These are phyloP conservation scores for Plectosphaerella cucumerina DNA, from an alignment of 2,329 filamentous ascomycete genomes.

Conservation along the genomic window DNA sequence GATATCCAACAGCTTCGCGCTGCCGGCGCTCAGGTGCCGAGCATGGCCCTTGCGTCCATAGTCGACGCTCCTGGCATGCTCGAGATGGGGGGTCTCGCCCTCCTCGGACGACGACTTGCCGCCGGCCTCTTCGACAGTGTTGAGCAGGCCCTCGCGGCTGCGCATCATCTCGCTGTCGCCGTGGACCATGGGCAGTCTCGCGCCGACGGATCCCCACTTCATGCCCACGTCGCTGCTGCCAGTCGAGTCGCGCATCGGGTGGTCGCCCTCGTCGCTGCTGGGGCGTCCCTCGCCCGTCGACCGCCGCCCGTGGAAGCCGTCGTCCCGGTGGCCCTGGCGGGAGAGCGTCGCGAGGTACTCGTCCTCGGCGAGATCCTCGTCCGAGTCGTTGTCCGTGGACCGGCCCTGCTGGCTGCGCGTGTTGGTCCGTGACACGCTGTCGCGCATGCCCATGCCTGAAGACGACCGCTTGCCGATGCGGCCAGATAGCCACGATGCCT, in stretches of 20 bases:
- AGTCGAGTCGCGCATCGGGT: constrained; percentile 9
- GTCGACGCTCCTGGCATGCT: constrained; percentile 69
- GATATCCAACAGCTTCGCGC: constrained; percentile 69
- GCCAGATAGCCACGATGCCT: constrained; percentile 93
- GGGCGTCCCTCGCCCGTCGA: constrained; percentile 47
- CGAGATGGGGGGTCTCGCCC: constrained; percentile 35
- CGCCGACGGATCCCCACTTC: constrained; percentile 48
- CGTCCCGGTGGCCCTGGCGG: constrained; percentile 12
- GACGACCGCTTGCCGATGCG: constrained; percentile 49
- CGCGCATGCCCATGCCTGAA: constrained; percentile 42
- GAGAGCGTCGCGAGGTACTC: constrained; percentile 58
- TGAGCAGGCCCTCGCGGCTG: constrained; percentile 49
- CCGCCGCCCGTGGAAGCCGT: constrained; percentile 25
- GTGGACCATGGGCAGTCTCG: constrained; percentile 55
- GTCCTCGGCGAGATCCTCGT: constrained; percentile 69
- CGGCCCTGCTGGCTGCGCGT: constrained; percentile 11
- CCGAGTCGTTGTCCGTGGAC: constrained; percentile 36
- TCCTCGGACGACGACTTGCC: constrained; percentile 20
- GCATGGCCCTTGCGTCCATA: constrained; percentile 57
- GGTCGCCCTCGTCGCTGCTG: constrained; percentile 57
- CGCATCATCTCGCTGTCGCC: constrained; percentile 32
- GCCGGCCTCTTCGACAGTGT: constrained; percentile 31
- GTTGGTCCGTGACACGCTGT: constrained; percentile 25
- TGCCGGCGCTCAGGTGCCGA: constrained; percentile 72
- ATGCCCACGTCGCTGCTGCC: constrained; percentile 33